Conservation (phyloP, 805 yeast species). For the Zygosaccharomyces lentus region DNA sequence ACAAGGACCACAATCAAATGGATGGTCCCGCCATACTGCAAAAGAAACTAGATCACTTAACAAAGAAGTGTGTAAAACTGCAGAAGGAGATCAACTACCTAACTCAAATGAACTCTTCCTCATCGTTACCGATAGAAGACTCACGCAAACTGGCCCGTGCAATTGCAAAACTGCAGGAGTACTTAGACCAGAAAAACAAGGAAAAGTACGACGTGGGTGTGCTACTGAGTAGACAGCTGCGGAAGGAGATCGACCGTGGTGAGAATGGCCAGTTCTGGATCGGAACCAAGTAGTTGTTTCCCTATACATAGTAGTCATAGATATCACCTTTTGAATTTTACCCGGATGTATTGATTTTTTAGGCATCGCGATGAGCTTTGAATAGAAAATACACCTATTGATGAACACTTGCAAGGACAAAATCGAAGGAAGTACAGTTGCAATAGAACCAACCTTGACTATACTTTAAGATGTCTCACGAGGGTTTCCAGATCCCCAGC, state of each 20-base stretch:
- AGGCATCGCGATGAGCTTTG: neutral
- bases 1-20: conserved; percentile 1
- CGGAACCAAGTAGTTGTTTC: conserved; percentile 21
- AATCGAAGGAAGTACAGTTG: too few species aligned
- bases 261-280: conserved; percentile 39
- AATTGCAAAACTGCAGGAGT: conserved; percentile 37
- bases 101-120: conserved; percentile 33
- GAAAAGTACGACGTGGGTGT: conserved; percentile 43
- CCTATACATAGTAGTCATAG: neutral
- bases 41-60: conserved; percentile 32
- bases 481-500: conserved; percentile 82
- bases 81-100: conserved; percentile 39
- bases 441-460: neutral
- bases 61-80: conserved; percentile 36
- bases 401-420: neutral
- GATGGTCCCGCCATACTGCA: conserved; percentile 28
- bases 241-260: conserved; percentile 41
- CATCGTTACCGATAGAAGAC: conserved; percentile 39
- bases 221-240: conserved; percentile 37
- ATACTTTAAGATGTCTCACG: conserved; percentile 50
- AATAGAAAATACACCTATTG: neutral
- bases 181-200: conserved; percentile 40
- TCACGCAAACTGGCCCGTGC: conserved; percentile 37
- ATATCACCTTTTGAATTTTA: neutral
- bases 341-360: conserved; percentile 4